A percentile compares a stretch with the other conserved stretches of the same genome.
These are phyloP conservation scores for Barbarea vulgaris DNA, from an alignment of 345 rosid species.

Conservation along the genomic window DNA sequence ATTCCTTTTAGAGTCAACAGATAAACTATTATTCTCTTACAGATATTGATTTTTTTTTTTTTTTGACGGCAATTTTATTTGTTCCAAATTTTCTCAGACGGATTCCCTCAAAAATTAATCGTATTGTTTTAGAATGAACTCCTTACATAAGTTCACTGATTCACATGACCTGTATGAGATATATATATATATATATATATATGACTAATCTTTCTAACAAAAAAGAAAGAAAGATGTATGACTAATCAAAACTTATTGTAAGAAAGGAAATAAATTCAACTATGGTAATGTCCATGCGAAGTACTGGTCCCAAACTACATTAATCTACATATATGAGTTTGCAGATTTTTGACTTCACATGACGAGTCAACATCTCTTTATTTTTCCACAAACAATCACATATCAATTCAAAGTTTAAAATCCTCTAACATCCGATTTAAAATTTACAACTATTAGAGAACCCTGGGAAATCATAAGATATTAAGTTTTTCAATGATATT, in stretches of 20 bases:
- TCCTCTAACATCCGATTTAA: conserved; percentile 8
- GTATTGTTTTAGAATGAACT: conserved; percentile 1
- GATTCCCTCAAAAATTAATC: neutral
- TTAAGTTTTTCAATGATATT: neutral
- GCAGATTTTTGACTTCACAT: conserved; percentile 42
- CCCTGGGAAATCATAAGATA: neutral
- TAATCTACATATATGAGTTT: conserved; percentile 31
- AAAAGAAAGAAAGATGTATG: no score
- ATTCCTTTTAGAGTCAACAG: conserved; percentile 7
- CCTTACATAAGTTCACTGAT: conserved; percentile 14
- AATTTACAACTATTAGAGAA: neutral
- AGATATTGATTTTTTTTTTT: no score
- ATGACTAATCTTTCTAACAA: conserved; percentile 22
- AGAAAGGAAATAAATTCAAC: conserved; percentile 36
- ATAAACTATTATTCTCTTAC: conserved; percentile 22
- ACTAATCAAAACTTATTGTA: conserved; percentile 32
- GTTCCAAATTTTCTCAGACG: neutral
- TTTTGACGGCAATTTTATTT: no score
- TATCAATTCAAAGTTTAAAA: conserved; percentile 14
- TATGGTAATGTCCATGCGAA: conserved; percentile 37
- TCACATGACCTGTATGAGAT: conserved; percentile 23
- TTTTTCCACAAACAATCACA: conserved; percentile 22
- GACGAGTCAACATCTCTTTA: conserved; percentile 42
- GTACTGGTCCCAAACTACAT: conserved; percentile 42
- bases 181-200: neutral